Conservation (phyloP, 441 rosid genomes). For the Mallotus repandus region DNA sequence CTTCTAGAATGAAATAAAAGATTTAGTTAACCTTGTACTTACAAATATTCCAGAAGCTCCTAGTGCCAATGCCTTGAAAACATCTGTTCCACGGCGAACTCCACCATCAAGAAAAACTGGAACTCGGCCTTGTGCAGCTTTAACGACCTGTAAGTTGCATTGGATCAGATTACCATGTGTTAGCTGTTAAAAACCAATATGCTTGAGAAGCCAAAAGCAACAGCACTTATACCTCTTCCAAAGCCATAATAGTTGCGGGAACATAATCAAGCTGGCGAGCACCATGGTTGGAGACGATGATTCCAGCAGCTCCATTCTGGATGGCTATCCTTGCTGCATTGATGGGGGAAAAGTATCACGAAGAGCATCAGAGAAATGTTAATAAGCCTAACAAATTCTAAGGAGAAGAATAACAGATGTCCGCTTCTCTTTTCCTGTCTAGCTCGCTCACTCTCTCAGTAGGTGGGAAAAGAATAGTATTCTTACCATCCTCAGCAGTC, state of each 20-base stretch:
- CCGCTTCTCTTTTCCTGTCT: neutral
- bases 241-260: conserved; percentile 85
- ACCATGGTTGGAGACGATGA: conserved; percentile 96
- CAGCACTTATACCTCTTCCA: conserved; percentile 70
- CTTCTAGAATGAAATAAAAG: neutral
- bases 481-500: conserved; percentile 84
- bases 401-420: neutral
- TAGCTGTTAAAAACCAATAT: neutral
- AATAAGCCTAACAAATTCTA: neutral
- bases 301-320: conserved; percentile 83
- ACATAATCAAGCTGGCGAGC: conserved; percentile 96
- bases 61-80: conserved; percentile 92
- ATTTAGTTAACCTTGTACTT: conserved; percentile 29
- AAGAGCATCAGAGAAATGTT: conserved; percentile 10
- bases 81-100: conserved; percentile 93
- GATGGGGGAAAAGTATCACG: neutral
- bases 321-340: conserved; percentile 75
- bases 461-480: conserved; percentile 6
- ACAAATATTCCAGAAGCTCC: conserved; percentile 97
- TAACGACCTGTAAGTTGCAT: conserved; percentile 56
- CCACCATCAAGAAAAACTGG: conserved; percentile 97
- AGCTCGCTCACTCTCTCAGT: neutral
- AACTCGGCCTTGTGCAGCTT: conserved; percentile 74
- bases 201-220: neutral
- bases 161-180: neutral